Conservation (phyloP, 2,329 filamentous ascomycete species). For the Cercospora sojina region DNA sequence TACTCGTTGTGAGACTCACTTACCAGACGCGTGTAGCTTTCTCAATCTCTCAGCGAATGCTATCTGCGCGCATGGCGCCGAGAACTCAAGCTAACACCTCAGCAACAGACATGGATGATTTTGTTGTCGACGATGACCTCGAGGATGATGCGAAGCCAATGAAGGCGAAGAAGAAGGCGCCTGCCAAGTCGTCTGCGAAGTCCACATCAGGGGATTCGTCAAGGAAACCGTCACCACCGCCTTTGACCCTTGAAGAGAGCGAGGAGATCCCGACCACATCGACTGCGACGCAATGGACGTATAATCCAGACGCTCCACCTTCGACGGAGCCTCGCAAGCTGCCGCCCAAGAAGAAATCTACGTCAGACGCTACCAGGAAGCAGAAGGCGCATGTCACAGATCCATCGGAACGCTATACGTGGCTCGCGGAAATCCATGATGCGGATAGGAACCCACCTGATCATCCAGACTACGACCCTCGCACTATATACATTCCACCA, state of each 20-base stretch:
- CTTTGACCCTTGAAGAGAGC: conserved; percentile 47
- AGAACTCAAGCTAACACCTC: conserved; percentile 20
- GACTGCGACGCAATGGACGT: conserved; percentile 80
- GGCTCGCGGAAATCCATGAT: conserved; percentile 83
- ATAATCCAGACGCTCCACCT: conserved; percentile 60
- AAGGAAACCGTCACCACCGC: conserved; percentile 49
- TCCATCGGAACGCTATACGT: conserved; percentile 81
- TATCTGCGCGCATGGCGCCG: background rate
- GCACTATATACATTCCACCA: conserved; percentile 86
- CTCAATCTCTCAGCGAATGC: conserved; percentile 13
- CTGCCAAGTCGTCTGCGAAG: conserved; percentile 53
- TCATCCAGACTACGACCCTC: conserved; percentile 86
- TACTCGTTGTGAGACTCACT: conserved; percentile 14
- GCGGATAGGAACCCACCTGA: conserved; percentile 75
- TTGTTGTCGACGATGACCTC: conserved; percentile 82
- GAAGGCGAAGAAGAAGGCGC: conserved; percentile 56
- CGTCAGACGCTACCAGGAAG: conserved; percentile 38
- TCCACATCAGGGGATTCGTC: conserved; percentile 26
- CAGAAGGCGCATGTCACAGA: conserved; percentile 76
- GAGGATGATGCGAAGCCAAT: conserved; percentile 65
- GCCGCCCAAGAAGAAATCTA: conserved; percentile 36
- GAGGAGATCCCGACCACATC: conserved; percentile 58
- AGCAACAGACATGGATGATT: conserved; percentile 71
- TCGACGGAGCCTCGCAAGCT: conserved; percentile 50
- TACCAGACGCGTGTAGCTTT: conserved; percentile 26